These are phyloP conservation scores for Sungouiozyma intestinalis DNA, from an alignment of 805 yeast genomes.

Conservation along the genomic window DNA sequence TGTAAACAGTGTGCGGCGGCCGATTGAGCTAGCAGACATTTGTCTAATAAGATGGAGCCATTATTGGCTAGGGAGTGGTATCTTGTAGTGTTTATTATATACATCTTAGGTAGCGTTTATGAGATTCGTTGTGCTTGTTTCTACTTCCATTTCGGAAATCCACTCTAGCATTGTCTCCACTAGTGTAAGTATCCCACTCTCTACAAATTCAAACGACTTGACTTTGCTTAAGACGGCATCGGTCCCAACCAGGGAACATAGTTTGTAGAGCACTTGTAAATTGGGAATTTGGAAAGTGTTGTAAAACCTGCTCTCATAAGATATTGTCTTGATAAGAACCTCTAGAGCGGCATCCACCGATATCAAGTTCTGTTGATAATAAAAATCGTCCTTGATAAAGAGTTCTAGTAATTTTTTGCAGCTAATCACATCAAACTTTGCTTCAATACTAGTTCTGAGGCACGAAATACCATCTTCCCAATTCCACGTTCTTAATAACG, in stretches of 20 bases:
- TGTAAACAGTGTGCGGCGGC: too few species aligned
- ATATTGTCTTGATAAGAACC: conserved; percentile 38
- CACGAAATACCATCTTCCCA: conserved; percentile 43
- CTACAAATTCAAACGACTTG: conserved; percentile 10
- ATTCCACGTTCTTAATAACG: conserved; percentile 39
- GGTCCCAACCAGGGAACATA: conserved; percentile 17
- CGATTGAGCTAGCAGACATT: too few species aligned
- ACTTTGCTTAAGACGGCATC: conserved; percentile 16
- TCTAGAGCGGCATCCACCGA: conserved; percentile 26
- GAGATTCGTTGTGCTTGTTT: not conserved
- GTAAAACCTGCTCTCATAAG: conserved; percentile 61
- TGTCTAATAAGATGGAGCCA: too few species aligned
- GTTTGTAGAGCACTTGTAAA: conserved; percentile 35
- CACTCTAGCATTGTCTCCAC: conserved; percentile 1
- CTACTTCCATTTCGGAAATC: not conserved
- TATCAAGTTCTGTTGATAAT: not conserved
- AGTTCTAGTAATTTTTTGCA: conserved; percentile 40
- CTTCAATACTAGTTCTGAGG: conserved; percentile 41
- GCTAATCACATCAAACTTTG: conserved; percentile 54
- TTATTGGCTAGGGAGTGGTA: too few species aligned
- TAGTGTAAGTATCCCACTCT: conserved; percentile 9
- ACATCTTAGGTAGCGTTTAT: too few species aligned
- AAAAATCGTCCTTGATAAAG: conserved; percentile 13
- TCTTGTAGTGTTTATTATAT: too few species aligned
- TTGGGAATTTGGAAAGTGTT: conserved; percentile 40